Evolutionary conservation across 208 protist species (phyloP), one percentile per base, ranked within the genome.

Genomic region (Leishmania tropica): DNA sequence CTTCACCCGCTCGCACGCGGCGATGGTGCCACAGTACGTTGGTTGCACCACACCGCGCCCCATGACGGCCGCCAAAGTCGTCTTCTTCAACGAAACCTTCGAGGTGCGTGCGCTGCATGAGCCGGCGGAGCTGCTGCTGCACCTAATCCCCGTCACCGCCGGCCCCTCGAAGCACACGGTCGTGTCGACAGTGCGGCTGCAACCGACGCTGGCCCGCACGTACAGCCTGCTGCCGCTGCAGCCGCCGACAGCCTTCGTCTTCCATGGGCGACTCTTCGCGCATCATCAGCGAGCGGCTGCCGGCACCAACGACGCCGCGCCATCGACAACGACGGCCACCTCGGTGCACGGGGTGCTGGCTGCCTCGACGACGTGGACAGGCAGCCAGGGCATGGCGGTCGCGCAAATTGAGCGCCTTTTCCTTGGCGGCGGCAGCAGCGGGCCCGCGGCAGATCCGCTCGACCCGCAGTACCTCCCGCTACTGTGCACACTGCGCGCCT

Each of bases 71-170:
- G 73, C 88, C 47, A 89, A 90, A 35, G 81, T 90, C 0, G 64
- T 93, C 64, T 94, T 94, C 72, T 90, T 92, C 83, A 97, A 97
- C 60, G 94, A 97, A 74, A 94, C 90, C 37, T 97, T 97, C 82
- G 94, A 97, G 74, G 67, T 97, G n/a, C 87, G 87, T 56, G 83
- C 90, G 28, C 53, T 86, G 80, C 84, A 88, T 40, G 92, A 95
- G 80, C 92, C 89, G n/a, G 77, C 84, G 67, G 94, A 97, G 84
- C 87, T 97, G 40, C 76, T 97, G 17, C 85, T 97, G 28, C 94
- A 97, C 80, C 75, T 97, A 78, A 85, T 97, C n/a, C 87, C 88
- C 24, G 87, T 93, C 45, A 82, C 83, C 19, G 76, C 82, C 24
- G 73, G 78, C 31, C 81, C 80, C 2, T 62, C 81, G 7, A 82